Percentiles rank a stretch among this genome's conserved stretches.
phyloP scores from a whole-genome alignment of 768 basidiomycete genomes.

The Fomitopsis serialis region DNA sequence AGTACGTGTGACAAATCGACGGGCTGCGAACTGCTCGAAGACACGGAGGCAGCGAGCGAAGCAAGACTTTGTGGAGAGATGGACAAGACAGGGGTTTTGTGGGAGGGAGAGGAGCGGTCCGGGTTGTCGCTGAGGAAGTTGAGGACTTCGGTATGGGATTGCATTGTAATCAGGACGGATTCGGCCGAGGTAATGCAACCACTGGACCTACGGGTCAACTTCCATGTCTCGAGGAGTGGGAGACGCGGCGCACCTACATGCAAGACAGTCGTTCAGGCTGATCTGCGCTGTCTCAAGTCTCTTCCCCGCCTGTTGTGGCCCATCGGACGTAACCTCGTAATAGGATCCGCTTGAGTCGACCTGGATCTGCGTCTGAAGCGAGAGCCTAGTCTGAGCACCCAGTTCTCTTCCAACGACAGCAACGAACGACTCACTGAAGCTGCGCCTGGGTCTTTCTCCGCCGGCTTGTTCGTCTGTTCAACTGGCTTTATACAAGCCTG shows the following conservation, averaged over 20 bases:
- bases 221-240: not conserved
- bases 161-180: constrained; percentile 92
- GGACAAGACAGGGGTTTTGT: constrained; percentile 70
- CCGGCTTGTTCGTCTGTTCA: constrained; percentile 45
- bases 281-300: constrained; percentile 94
- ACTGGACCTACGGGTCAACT: constrained; percentile 34
- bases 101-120: constrained; percentile 26
- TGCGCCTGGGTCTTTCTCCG: constrained; percentile 31
- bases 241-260: constrained; percentile 73
- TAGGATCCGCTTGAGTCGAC: constrained; percentile 84
- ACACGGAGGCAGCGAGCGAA: constrained; percentile 63
- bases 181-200: constrained; percentile 99
- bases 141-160: constrained; percentile 91
- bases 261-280: constrained; percentile 94
- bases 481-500: constrained; percentile 98
- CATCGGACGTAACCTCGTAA: constrained; percentile 64
- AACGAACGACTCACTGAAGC: constrained; percentile 32
- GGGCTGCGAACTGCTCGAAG: constrained; percentile 35
- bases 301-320: constrained; percentile 26
- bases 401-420: constrained; percentile 26
- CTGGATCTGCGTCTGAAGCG: constrained; percentile 78
- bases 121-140: constrained; percentile 64
- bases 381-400: constrained; percentile 22
- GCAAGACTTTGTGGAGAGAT: constrained; percentile 87
- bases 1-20: constrained; percentile 57